Evolutionary conservation across 306 rosid species (phyloP), one percentile per base, ranked within the genome.

Genomic region (Cucumis melo): DNA sequence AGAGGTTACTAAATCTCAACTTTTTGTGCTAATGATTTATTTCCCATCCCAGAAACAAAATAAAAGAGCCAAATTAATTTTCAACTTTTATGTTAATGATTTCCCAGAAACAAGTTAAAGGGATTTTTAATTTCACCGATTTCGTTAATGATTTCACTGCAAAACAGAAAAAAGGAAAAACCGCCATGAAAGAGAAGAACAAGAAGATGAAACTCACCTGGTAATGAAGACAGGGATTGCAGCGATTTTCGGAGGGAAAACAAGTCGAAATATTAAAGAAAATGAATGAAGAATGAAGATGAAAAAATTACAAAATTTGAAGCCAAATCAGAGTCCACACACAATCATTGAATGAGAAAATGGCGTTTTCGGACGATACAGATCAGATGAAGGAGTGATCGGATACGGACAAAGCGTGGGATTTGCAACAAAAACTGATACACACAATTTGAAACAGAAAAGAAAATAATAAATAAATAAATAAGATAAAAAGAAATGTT

Each of bases 311-410:
- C 76, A 72, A 72, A 15, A 48, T 24, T 27, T 50, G 21, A 46
- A 46, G 60, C 76, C 76, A 50, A 72, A 72, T 72, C 60, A 72
- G 76, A 72, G 42, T 72, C 76, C 76, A 72, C 76, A 27, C 76
- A 27, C 76, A 27, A 23, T 71, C 76, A 71, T 71, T 71, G 38
- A 71, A 71, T 50, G 12, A 64, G 16, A 64, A 63, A 63, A 71
- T 46, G 75, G 53, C 53, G 54, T 11, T 68, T 68, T 12, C 13
- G 21, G 53, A 42, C 57, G 56, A 56, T 44, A 68, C 75, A 42
- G 75, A 48, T 72, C 44, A 44, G 32, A 66, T 5, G 32, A 44
- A 12, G 39, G 36, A 2, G 58, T 10, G n/a, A 6, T 42, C 32
- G 21, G n/a, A 71, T 71, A 71, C 23, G 39, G 59, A 24, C 58